Evolutionary conservation across 75 land plant species (phyloP), one percentile per base, ranked within the genome.

Genomic region (Picea glauca): DNA sequence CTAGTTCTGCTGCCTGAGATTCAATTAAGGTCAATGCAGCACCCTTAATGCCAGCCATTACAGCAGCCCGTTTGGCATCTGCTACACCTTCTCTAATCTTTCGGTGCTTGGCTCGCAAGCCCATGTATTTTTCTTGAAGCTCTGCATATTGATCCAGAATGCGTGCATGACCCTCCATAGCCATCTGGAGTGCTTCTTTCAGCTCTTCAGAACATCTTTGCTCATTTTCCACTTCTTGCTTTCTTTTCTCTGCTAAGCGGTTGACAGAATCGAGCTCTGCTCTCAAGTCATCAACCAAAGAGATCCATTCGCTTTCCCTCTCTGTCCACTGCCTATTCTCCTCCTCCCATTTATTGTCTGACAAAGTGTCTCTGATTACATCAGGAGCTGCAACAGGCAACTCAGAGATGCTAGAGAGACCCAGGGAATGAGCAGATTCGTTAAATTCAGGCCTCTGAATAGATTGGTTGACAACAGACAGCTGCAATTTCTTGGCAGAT

Each of bases 131-230:
- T 80, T 95, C 98, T 78, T 95, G 98, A 18, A 95, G 65, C 4
- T 95, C 98, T 13, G 89, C 98, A 78, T 93, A 93, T 77, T 95
- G 98, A 43, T 95, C 96, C 20, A 93, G 78, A 76, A 95, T 83
- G 77, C 88, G 85, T 67, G 93, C 93, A 84, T 95, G 98, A 2
- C 93, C 93, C 43, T 84, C 78, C 62, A 95, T 86, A 20, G 98
- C 81, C 78, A 92, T 78, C 12, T 88, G 81, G 43, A 95, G 83
- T 20, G 90, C 98, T 80, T 95, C 98, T 43, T 91, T 85, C 82
- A 95, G 72, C 79, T 95, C 98, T 33, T 85, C 92, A 46, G 89
- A 79, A 79, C 87, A 88, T 58, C 82, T 87, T 87, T 92, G 87
- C 84, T 92, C 96, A 43, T 74, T 70, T 23, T 66, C 83, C 58